Base-by-base conservation (phyloP, 352 stramenopile species). In the Plasmopara viticola region DNA sequence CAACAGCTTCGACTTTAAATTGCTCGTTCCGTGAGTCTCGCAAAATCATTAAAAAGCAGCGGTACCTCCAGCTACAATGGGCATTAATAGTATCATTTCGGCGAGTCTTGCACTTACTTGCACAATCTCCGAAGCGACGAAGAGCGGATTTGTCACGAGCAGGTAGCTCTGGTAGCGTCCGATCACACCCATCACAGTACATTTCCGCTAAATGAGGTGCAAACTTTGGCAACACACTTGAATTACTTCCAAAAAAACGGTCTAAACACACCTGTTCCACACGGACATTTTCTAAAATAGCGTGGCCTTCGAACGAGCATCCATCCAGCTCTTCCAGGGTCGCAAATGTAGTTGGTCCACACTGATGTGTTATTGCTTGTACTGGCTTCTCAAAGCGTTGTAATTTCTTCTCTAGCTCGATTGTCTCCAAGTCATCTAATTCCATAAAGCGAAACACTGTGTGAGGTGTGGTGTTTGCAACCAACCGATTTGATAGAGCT, bases 391-490 rank as follows among this genome's bases (percentile, higher is more conserved):
- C 48, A n/a, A 7, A 29, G 35, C 35, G 13, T 41, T 18, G 43
- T 13, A 68, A 17, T 46, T 40, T 59, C 9, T 56, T 55, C 34
- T 62, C 53, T n/a, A 78, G 31, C 41, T 61, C 51, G 25, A 68
- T 52, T 0, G 57, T 59, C 20, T 74, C 56, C 31, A 44, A 25
- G 37, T 72, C 58, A 9, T 55, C 28, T 28, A 33, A 34, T 10
- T 72, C 55, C 9, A 77, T 42, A 14, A 77, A 57, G 6, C 45
- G 40, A 45, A 85, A 78, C 33, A 57, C 62, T 30, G 74, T 83
- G 18, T 80, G 63, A 7, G 72, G 67, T 15, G 74, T 88, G 14
- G 74, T 83, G 47, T 82, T 81, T 33, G 69, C 78, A 7, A 85
- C 34, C 46, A 88, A 55, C n/a, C 53, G 63, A 37, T 70, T 81